These are phyloP conservation scores for Cadophora gregata DNA, from an alignment of 2,329 filamentous ascomycete species.

Conservation along the genomic window DNA sequence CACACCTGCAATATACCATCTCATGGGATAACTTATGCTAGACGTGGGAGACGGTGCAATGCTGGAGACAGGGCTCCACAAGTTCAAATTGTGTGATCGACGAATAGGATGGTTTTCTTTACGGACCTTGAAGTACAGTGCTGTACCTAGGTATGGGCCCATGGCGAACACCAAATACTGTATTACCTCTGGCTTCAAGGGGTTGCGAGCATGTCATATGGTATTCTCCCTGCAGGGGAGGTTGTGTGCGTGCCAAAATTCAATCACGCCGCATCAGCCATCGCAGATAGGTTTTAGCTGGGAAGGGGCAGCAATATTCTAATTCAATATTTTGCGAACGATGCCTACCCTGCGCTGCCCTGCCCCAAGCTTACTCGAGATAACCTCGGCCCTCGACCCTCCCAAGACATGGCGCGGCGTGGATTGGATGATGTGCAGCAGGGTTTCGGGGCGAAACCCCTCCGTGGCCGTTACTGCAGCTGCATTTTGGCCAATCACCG, in stretches of 20 bases:
- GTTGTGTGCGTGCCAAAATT: background rate
- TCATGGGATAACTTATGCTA: background rate
- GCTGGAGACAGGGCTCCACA: background rate
- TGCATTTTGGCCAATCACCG: background rate
- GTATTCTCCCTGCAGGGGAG: background rate
- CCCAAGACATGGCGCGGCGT: background rate
- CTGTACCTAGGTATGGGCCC: no score
- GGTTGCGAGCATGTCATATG: background rate
- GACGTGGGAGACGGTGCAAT: background rate
- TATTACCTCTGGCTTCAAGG: background rate
- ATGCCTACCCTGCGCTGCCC: background rate
- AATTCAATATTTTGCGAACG: constrained; percentile 14
- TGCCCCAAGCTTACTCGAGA: background rate
- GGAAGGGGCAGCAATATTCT: background rate
- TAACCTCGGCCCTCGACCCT: background rate
- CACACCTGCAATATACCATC: background rate
- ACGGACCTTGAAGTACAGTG: background rate
- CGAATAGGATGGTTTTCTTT: constrained; percentile 3
- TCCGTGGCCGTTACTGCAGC: background rate
- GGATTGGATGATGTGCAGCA: background rate
- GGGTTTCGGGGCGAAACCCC: constrained; percentile 3
- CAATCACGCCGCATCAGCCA: background rate
- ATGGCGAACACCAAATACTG: background rate
- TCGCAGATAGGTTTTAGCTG: background rate
- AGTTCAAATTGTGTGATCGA: background rate